Conservation (phyloP, 768 basidiomycete species). For the Tubosaeta brunneosetosa region DNA sequence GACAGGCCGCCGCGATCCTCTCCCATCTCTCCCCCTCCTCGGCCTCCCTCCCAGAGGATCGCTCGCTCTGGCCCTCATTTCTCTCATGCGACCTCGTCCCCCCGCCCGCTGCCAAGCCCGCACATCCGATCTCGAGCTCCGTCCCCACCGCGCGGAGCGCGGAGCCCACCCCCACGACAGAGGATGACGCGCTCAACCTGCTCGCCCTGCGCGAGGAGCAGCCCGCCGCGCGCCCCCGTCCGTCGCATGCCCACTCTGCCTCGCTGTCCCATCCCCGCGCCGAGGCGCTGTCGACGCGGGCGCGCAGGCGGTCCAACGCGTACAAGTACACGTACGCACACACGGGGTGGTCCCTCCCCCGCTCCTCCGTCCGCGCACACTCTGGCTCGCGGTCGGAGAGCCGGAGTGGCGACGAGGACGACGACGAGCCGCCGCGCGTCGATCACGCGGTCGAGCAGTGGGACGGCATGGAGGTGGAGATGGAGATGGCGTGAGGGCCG, state of each 20-base stretch:
- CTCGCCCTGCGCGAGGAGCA: conserved; percentile 15
- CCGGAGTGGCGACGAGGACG: conserved; percentile 33
- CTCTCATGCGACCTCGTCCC: conserved; percentile 68
- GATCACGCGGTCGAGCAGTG: not conserved
- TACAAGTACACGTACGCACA: conserved; percentile 7
- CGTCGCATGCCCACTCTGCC: not conserved
- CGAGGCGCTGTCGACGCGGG: not conserved
- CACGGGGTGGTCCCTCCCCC: conserved; percentile 52
- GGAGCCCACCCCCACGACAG: conserved; percentile 2
- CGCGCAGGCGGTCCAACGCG: conserved; percentile 9
- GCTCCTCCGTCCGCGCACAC: conserved; percentile 44
- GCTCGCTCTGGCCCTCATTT: conserved; percentile 87
- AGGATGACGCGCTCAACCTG: conserved; percentile 26
- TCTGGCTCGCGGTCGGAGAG: conserved; percentile 38
- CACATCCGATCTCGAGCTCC: conserved; percentile 44
- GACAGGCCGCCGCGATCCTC: conserved; percentile 88
- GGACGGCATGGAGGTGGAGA: conserved; percentile 36
- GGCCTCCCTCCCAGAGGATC: conserved; percentile 84
- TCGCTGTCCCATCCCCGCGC: conserved; percentile 1
- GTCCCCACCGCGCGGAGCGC: conserved; percentile 34
- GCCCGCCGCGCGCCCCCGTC: not conserved
- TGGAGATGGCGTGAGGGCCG: conserved; percentile 27
- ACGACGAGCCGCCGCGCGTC: not conserved
- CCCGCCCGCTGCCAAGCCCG: conserved; percentile 33
- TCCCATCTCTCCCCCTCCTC: conserved; percentile 73